phyloP scores from a whole-genome alignment of 2,329 filamentous ascomycete species.

The Cryphonectria nitschkei region DNA sequence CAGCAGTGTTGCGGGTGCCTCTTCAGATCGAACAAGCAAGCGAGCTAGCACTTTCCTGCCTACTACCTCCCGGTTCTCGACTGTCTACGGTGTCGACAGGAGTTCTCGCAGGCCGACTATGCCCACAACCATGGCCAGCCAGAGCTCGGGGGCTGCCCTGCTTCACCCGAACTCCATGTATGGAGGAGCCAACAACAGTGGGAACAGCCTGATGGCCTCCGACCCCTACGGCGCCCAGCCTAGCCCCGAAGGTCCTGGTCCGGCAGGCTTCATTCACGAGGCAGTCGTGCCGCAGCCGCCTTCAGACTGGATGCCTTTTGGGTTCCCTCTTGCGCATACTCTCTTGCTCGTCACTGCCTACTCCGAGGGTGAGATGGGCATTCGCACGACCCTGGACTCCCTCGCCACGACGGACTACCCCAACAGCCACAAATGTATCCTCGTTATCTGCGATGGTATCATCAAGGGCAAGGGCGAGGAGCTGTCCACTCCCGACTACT shows the following conservation, averaged over 20 bases:
- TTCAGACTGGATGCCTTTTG: constrained; percentile 95
- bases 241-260: constrained; percentile 72
- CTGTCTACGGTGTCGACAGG: constrained; percentile 79
- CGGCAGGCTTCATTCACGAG: constrained; percentile 95
- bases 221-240: constrained; percentile 57
- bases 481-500: constrained; percentile 86
- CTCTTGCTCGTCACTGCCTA: constrained; percentile 97
- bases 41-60: constrained; percentile 84
- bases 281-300: constrained; percentile 94
- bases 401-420: constrained; percentile 98
- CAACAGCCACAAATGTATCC: constrained; percentile 96
- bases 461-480: constrained; percentile 94
- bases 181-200: constrained; percentile 65
- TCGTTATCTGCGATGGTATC: constrained; percentile 95
- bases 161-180: constrained; percentile 75
- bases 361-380: constrained; percentile 90
- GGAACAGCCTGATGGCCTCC: constrained; percentile 66
- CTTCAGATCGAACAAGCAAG: constrained; percentile 74
- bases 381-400: constrained; percentile 93
- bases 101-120: constrained; percentile 51
- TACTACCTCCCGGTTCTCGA: constrained; percentile 92
- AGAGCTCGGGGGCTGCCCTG: constrained; percentile 74
- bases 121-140: constrained; percentile 95
- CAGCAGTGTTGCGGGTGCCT: constrained; percentile 62
- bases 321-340: constrained; percentile 88